Evolutionary conservation across 176 grass and related monocot species (phyloP).

Genomic region (Thinopyrum elongatum): DNA sequence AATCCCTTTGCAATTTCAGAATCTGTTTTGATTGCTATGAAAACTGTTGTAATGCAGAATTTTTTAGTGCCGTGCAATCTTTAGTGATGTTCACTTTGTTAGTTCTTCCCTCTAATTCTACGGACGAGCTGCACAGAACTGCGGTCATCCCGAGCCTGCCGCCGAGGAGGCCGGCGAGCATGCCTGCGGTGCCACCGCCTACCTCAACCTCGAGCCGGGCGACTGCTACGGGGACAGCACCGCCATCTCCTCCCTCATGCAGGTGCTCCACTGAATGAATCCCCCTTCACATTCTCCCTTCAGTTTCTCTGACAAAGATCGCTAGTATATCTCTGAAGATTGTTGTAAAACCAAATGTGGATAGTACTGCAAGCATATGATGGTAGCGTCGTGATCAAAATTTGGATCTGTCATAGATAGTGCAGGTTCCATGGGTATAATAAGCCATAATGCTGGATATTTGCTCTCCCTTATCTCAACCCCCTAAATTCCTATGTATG

Average conservation of each 20-base stretch:
- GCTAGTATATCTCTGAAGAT: background rate
- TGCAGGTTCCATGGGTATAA: background rate
- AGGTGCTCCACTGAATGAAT: conserved; percentile 38
- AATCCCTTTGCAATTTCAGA: no score
- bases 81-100: no score
- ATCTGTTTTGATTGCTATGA: no score
- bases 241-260: conserved; percentile 54
- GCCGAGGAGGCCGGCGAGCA: conserved; percentile 49
- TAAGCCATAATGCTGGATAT: background rate
- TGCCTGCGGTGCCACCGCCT: conserved; percentile 59
- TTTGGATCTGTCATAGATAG: background rate
- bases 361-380: background rate
- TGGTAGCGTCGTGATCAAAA: no score
- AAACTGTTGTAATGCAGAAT: no score
- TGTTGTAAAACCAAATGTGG: background rate
- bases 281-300: background rate
- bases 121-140: no score
- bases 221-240: conserved; percentile 81
- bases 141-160: background rate
- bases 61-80: no score
- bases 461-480: background rate
- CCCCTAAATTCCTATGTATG: background rate
- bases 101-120: no score
- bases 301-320: background rate
- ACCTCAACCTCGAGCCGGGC: conserved; percentile 82